Evolutionary conservation across 305 asterid species (phyloP).

Genomic region (Fraxinus baroniana): DNA sequence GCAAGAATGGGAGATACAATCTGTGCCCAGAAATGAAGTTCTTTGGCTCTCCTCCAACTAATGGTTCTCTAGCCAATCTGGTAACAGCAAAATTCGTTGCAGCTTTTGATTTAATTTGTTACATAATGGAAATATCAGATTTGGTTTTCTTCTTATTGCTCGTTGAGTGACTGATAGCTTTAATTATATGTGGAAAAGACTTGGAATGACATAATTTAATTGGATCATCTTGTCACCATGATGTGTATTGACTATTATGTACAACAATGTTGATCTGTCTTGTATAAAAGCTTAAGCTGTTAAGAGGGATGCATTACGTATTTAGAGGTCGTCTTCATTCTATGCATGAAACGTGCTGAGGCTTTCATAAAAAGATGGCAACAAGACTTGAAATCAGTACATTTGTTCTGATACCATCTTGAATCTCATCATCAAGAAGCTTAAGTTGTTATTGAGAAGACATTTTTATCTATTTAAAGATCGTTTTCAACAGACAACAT

Average conservation of each 20-base stretch:
- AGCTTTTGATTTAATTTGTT: background rate
- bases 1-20: constrained; percentile 80
- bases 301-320: background rate
- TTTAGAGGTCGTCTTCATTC: background rate
- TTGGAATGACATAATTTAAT: background rate
- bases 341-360: background rate
- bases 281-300: background rate
- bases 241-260: background rate
- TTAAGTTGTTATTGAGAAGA: too few species aligned
- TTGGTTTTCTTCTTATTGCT: background rate
- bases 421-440: background rate
- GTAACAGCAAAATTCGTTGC: constrained; percentile 11
- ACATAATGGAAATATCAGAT: background rate
- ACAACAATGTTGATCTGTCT: background rate
- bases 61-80: constrained; percentile 93
- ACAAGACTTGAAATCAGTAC: background rate
- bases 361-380: background rate
- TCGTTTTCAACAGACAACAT: constrained; percentile 29
- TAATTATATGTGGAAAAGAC: background rate
- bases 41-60: constrained; percentile 84
- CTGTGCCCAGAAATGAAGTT: constrained; percentile 82
- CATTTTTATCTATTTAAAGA: background rate
- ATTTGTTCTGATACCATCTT: background rate
- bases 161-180: background rate
- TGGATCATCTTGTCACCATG: background rate